phyloP scores from a whole-genome alignment of 2,329 filamentous ascomycete genomes.

The Sporothrix globosa region DNA sequence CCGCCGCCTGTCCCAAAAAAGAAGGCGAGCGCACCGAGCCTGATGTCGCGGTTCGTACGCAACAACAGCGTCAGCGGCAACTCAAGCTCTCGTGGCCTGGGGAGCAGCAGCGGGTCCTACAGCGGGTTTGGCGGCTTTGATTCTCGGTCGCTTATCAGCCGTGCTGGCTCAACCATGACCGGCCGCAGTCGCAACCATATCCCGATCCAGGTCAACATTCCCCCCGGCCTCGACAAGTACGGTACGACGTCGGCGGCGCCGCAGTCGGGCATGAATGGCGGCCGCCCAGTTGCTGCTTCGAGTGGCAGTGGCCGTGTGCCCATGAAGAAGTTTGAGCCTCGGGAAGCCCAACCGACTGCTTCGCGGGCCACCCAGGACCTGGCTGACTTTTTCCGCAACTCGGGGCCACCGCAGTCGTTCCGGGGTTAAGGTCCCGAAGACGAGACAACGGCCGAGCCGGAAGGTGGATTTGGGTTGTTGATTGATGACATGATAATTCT shows the following conservation, averaged over 20 bases:
- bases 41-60: constrained; percentile 61
- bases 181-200: constrained; percentile 49
- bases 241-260: constrained; percentile 32
- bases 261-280: not conserved
- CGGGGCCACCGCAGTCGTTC: constrained; percentile 59
- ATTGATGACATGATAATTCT: constrained; percentile 7
- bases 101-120: constrained; percentile 24
- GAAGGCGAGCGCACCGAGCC: constrained; percentile 64
- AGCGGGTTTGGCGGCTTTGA: constrained; percentile 37
- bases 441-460: not conserved
- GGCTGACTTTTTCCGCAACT: constrained; percentile 72
- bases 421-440: constrained; percentile 21
- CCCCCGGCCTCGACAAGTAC: constrained; percentile 50
- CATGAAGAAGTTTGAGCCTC: constrained; percentile 63
- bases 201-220: constrained; percentile 58
- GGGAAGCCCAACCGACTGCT: constrained; percentile 51
- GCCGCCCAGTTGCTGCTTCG: constrained; percentile 26
- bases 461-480: not conserved
- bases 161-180: constrained; percentile 41
- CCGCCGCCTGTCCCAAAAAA: constrained; percentile 56
- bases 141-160: constrained; percentile 48
- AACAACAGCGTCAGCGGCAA: constrained; percentile 39
- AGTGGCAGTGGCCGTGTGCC: constrained; percentile 46
- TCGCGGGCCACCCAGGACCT: constrained; percentile 65
- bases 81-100: constrained; percentile 38